Conservation (phyloP, 331 rosid species). For the Telfairia occidentalis region DNA sequence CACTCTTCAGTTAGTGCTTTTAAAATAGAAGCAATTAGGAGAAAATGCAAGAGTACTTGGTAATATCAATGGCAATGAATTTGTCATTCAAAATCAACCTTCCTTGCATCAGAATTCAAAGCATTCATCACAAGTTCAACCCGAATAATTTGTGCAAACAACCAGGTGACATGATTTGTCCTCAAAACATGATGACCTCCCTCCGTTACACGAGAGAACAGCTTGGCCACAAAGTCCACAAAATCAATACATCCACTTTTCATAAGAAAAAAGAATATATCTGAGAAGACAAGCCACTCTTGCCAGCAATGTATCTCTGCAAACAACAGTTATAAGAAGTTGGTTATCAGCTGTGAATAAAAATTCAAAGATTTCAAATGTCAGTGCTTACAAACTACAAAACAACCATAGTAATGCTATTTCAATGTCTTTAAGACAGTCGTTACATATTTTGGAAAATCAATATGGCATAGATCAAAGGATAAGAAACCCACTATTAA, state of each 20-base stretch:
- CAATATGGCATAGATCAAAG: not conserved
- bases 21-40: slow-evolving; percentile 15
- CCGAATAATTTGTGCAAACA: slow-evolving; percentile 83
- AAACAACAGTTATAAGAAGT: slow-evolving; percentile 25
- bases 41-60: slow-evolving; percentile 3
- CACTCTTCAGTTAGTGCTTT: not conserved
- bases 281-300: slow-evolving; percentile 96
- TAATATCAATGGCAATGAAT: not conserved
- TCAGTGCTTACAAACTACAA: not conserved
- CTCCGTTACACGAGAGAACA: slow-evolving; percentile 70
- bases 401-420: not conserved
- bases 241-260: slow-evolving; percentile 95
- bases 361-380: not conserved
- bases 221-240: slow-evolving; percentile 92
- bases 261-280: slow-evolving; percentile 72
- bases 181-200: slow-evolving; percentile 67
- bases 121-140: slow-evolving; percentile 88
- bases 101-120: slow-evolving; percentile 81
- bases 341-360: slow-evolving; percentile 12
- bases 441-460: not conserved
- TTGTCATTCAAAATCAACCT: slow-evolving; percentile 46
- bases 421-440: not conserved
- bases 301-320: slow-evolving; percentile 99
- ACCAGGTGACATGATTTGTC: slow-evolving; percentile 96
- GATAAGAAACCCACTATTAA: not conserved